Evolutionary conservation across 2,329 filamentous ascomycete species (phyloP).

Genomic region (Phaeosphaeria sp.): DNA sequence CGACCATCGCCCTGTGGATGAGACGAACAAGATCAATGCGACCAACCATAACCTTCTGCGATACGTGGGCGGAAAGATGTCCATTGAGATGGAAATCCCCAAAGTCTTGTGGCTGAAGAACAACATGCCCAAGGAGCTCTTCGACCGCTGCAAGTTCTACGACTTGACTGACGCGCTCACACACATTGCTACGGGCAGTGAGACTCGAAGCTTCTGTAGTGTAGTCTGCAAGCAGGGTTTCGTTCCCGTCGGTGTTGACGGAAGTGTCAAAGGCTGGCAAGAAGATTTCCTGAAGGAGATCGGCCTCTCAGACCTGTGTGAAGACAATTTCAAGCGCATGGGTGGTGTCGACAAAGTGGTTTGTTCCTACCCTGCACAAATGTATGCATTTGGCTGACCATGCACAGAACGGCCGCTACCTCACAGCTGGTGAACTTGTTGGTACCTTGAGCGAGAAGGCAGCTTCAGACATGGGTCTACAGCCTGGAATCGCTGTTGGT

Average conservation of each 20-base stretch:
- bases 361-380: conserved; percentile 54
- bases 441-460: conserved; percentile 85
- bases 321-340: conserved; percentile 91
- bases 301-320: conserved; percentile 80
- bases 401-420: conserved; percentile 89
- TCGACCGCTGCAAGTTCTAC: conserved; percentile 95
- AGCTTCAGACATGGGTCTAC: conserved; percentile 81
- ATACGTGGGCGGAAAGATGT: conserved; percentile 98
- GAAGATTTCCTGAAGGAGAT: conserved; percentile 90
- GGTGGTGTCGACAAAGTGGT: conserved; percentile 95
- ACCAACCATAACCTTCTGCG: conserved; percentile 91
- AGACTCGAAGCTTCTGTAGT: conserved; percentile 93
- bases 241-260: conserved; percentile 95
- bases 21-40: conserved; percentile 91
- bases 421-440: conserved; percentile 90
- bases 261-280: conserved; percentile 97
- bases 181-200: conserved; percentile 89
- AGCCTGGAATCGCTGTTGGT: conserved; percentile 86
- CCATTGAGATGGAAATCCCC: conserved; percentile 99
- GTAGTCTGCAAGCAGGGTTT: conserved; percentile 97
- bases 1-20: conserved; percentile 88
- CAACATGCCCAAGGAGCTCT: conserved; percentile 91
- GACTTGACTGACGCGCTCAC: conserved; percentile 92
- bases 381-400: conserved; percentile 38
- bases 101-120: conserved; percentile 99